A percentile compares a stretch with the other conserved stretches of the same genome.
Evolutionary conservation across 139 green algal genomes (phyloP).

Genomic region (Parachlorella kessleri): DNA sequence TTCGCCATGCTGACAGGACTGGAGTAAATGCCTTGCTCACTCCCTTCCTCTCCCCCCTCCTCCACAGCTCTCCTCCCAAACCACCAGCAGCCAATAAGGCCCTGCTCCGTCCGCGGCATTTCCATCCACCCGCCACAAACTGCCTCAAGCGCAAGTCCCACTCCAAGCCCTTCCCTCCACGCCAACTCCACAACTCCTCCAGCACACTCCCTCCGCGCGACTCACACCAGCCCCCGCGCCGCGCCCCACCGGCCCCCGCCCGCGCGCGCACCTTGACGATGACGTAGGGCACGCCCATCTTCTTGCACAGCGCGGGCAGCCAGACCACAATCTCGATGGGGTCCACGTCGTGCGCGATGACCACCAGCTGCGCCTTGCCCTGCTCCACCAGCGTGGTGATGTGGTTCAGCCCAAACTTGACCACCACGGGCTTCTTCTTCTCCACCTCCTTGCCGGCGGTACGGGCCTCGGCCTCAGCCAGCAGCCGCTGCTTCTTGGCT

Average conservation of each 20-base stretch:
- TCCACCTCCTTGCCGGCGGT: constrained; percentile 72
- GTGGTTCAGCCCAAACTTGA: constrained; percentile 99
- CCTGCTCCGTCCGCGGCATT: too few species aligned
- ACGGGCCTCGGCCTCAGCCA: constrained; percentile 74
- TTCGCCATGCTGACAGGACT: too few species aligned
- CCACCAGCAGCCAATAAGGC: too few species aligned
- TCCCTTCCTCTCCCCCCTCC: too few species aligned
- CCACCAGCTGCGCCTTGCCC: constrained; percentile 95
- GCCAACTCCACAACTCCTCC: too few species aligned
- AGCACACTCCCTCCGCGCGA: too few species aligned
- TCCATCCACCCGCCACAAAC: too few species aligned
- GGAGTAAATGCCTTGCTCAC: too few species aligned
- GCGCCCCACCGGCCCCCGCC: too few species aligned
- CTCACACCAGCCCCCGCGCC: too few species aligned
- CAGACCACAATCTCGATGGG: constrained; percentile 99
- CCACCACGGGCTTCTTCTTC: constrained; percentile 96
- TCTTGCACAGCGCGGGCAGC: constrained; percentile 98
- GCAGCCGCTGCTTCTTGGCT: constrained; percentile 93
- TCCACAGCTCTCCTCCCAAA: too few species aligned
- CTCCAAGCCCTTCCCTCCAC: background rate
- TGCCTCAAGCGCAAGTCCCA: too few species aligned
- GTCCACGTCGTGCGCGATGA: constrained; percentile 99
- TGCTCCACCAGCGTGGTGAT: constrained; percentile 95
- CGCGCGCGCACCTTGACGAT: constrained; percentile 99
- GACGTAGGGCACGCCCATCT: constrained; percentile 98